phyloP scores from a whole-genome alignment of 495 filamentous ascomycete genomes.

The Mycothermus thermophilus region DNA sequence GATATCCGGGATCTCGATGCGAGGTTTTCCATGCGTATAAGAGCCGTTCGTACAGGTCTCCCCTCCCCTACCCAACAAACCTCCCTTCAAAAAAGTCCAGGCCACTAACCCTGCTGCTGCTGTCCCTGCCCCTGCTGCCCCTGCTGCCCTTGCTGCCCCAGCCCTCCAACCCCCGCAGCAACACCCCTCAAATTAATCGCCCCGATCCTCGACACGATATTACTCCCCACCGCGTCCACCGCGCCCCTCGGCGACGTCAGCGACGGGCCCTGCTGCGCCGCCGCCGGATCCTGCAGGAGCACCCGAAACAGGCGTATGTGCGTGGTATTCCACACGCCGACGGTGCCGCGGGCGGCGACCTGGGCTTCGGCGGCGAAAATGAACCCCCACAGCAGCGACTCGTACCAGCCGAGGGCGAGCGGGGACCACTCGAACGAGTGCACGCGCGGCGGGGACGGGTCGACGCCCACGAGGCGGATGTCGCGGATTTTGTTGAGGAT shows the following conservation, averaged over 20 bases:
- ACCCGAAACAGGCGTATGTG: constrained; percentile 77
- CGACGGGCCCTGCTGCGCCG: constrained; percentile 62
- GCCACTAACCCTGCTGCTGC: too few species aligned
- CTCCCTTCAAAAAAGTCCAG: neutral
- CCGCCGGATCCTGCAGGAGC: too few species aligned
- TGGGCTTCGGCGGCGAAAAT: constrained; percentile 85
- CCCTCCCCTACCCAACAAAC: neutral
- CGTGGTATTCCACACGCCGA: constrained; percentile 94
- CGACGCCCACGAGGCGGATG: constrained; percentile 43
- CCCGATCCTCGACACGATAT: constrained; percentile 77
- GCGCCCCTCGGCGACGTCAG: constrained; percentile 76
- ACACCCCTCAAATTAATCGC: constrained; percentile 47
- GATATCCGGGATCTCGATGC: too few species aligned
- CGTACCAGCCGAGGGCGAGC: constrained; percentile 88
- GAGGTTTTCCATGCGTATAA: too few species aligned
- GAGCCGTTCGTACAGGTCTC: too few species aligned
- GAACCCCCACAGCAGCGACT: constrained; percentile 89
- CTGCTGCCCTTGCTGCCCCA: neutral
- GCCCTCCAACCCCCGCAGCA: neutral
- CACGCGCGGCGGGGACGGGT: constrained; percentile 59
- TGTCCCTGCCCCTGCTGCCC: neutral
- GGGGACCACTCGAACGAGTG: constrained; percentile 96
- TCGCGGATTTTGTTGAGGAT: constrained; percentile 28
- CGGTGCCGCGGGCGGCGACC: constrained; percentile 60
- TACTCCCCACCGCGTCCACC: constrained; percentile 89